Conservation (phyloP, 2,329 filamentous ascomycete species). For the Clarireedia monteithiana region DNA sequence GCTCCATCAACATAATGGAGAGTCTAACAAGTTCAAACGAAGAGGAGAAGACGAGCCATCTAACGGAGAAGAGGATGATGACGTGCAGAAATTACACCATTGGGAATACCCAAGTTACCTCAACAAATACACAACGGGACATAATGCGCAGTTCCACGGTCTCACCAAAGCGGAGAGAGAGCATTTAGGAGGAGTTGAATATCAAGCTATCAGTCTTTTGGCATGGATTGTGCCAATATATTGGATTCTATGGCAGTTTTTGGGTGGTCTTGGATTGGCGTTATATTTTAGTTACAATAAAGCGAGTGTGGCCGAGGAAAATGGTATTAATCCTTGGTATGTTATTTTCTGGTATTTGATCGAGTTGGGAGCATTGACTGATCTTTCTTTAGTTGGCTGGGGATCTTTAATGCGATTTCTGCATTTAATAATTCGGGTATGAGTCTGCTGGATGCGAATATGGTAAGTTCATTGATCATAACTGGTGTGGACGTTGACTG, state of each 20-base stretch:
- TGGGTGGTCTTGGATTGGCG: constrained; percentile 51
- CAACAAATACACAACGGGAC: constrained; percentile 31
- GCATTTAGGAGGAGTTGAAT: constrained; percentile 54
- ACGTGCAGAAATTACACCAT: too few species aligned
- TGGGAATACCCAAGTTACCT: constrained; percentile 20
- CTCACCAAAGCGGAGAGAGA: constrained; percentile 46
- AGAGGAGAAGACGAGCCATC: too few species aligned
- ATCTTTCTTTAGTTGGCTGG: constrained; percentile 43
- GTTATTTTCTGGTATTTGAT: background rate
- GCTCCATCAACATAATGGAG: too few species aligned
- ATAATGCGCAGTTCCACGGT: constrained; percentile 48
- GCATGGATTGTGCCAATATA: constrained; percentile 54
- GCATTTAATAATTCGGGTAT: constrained; percentile 69
- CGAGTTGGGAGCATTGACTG: too few species aligned
- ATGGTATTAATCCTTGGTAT: constrained; percentile 54
- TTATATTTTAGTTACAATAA: constrained; percentile 51
- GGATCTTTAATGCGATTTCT: constrained; percentile 58
- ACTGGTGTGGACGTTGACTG: background rate
- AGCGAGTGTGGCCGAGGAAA: constrained; percentile 39
- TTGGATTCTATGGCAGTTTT: constrained; percentile 49
- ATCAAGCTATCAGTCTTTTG: constrained; percentile 52
- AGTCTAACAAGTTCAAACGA: too few species aligned
- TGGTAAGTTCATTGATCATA: constrained; percentile 32
- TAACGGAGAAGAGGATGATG: too few species aligned
- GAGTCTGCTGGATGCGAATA: constrained; percentile 58